phyloP scores from a whole-genome alignment of 139 green algal genomes.

The Bryopsis sp. region DNA sequence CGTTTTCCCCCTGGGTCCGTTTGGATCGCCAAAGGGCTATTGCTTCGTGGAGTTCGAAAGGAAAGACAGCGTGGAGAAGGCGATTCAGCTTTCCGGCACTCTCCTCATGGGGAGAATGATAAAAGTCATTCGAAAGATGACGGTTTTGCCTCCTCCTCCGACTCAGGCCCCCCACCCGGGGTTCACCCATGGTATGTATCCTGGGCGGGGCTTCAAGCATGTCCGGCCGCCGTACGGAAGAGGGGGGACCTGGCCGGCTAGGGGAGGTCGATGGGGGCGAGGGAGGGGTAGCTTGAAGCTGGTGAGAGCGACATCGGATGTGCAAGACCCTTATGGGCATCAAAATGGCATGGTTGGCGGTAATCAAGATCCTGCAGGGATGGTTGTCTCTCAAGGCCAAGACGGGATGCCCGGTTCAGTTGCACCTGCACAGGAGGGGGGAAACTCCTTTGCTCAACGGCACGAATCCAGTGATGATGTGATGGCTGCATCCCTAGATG shows the following conservation, averaged over 20 bases:
- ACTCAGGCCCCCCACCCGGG: background rate
- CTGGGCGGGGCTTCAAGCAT: background rate
- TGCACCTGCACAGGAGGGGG: too few species aligned
- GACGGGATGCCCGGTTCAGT: too few species aligned
- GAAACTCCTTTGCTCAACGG: too few species aligned
- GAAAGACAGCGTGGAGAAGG: constrained; percentile 2
- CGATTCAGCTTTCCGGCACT: constrained; percentile 20
- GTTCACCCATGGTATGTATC: background rate
- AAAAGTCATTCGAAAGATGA: constrained; percentile 20
- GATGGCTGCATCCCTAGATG: too few species aligned
- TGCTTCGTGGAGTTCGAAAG: constrained; percentile 23
- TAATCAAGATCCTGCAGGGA: too few species aligned
- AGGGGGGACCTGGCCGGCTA: too few species aligned
- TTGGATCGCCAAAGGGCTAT: constrained; percentile 11
- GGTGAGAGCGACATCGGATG: too few species aligned
- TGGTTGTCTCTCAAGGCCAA: too few species aligned
- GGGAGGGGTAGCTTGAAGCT: too few species aligned
- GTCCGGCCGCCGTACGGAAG: background rate
- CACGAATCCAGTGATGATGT: too few species aligned
- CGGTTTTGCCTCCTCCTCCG: background rate
- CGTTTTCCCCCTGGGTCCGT: constrained; percentile 17
- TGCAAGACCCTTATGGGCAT: too few species aligned
- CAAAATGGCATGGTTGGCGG: too few species aligned
- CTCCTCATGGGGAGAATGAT: constrained; percentile 18
- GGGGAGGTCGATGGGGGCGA: background rate